Base-by-base conservation (phyloP, 2,329 filamentous ascomycete genomes). In the Eurotiales sp. region DNA sequence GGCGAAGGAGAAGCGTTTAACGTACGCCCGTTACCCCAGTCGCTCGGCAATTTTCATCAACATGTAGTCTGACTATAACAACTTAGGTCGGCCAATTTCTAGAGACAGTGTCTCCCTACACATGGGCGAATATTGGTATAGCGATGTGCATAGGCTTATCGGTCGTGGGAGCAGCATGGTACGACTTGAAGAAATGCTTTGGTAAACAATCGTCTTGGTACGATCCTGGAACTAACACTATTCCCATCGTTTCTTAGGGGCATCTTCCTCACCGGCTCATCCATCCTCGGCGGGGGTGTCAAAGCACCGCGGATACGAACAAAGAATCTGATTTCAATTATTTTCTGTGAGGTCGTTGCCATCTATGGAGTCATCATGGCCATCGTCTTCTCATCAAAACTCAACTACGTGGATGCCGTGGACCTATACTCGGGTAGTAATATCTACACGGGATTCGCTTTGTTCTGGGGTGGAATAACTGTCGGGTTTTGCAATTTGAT, bases 291-390 rank as follows among this genome's bases (percentile, higher is more conserved):
- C 66, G 93, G 89, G 63, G 93, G 93, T 77, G 93, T 99, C 67
- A 92, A 88, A 73, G 92, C 93, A 41, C 95, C 95, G 32, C 87
- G 93, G 64, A 99, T 99, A 75, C 89, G 93, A 71, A 99, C 93
- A 58, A 99, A 99, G 85, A 99, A 99, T 79, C 75, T 99, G 67
- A 97, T 99, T 71, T 97, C 92, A 64, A 99, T 99, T 73, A 97
- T 99, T 76, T 99, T 99, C 77, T 99, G 93, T 78, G 93, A 99
- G 77, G 93, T 99, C 67, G 93, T 99, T 65, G 93, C 93, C 73
- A 99, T 99, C 72, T 99, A 99, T 80, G 95, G 95, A 64, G 92
- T 99, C 74, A 99, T 99, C 76, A 99, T 99, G 90, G 87, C 91
- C 64, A 99, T 99, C 70, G 88, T 99, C 64, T 97, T 97, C 77